Conservation (phyloP, 257 asterid species). For the Perilla frutescens region DNA sequence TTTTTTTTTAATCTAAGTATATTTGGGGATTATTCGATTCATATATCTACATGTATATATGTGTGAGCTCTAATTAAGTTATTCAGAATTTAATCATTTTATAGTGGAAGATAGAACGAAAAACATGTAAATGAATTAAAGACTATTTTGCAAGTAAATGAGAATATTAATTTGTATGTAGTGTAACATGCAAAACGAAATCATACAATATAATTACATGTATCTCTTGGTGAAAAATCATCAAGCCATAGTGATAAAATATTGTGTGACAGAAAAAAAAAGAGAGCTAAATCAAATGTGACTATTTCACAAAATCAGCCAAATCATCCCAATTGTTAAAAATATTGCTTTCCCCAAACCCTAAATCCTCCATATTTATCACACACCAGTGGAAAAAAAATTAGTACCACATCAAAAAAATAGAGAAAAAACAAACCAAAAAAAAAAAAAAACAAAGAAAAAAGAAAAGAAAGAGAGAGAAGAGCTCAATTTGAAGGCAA, state of each 20-base stretch:
- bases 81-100: background rate
- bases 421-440: too few species aligned
- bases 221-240: constrained; percentile 21
- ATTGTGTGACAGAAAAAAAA: constrained; percentile 32
- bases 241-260: constrained; percentile 37
- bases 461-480: constrained; percentile 15
- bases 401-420: constrained; percentile 35
- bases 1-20: too few species aligned
- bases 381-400: constrained; percentile 47
- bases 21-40: too few species aligned
- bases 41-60: too few species aligned
- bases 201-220: constrained; percentile 34
- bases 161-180: background rate
- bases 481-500: constrained; percentile 39
- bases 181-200: constrained; percentile 27
- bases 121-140: background rate
- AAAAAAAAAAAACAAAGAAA: background rate
- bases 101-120: background rate
- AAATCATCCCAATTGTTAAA: constrained; percentile 47
- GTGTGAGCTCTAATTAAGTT: too few species aligned
- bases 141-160: constrained; percentile 22
- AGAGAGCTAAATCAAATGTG: constrained; percentile 21
- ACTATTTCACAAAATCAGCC: constrained; percentile 40
- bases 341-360: constrained; percentile 60
- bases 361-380: constrained; percentile 59